phyloP scores from a whole-genome alignment of 192 early-diverging fungal genomes.

The Spizellomyces sp. region DNA sequence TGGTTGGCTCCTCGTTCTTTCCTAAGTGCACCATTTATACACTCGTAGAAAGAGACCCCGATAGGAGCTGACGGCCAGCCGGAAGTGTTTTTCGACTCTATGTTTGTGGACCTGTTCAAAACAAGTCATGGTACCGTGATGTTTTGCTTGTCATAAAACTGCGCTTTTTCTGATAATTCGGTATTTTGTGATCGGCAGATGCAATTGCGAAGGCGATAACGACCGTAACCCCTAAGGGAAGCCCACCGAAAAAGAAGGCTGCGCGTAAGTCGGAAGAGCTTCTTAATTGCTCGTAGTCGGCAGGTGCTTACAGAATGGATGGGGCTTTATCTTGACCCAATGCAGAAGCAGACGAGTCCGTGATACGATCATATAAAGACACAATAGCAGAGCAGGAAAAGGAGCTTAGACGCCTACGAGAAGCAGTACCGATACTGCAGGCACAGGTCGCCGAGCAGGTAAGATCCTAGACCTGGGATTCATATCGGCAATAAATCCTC shows the following conservation, averaged over 20 bases:
- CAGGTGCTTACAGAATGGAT: too few species aligned
- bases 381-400: constrained; percentile 26
- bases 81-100: constrained; percentile 77
- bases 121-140: constrained; percentile 66
- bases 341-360: constrained; percentile 19
- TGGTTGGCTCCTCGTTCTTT: neutral
- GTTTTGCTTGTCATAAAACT: too few species aligned
- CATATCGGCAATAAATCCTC: neutral
- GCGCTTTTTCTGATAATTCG: too few species aligned
- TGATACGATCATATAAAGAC: constrained; percentile 24
- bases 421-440: constrained; percentile 4
- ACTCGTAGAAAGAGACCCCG: constrained; percentile 51
- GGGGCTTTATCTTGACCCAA: neutral
- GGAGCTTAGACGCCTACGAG: constrained; percentile 17
- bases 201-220: too few species aligned
- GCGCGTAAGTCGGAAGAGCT: too few species aligned
- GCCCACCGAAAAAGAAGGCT: too few species aligned
- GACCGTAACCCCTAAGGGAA: too few species aligned
- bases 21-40: neutral
- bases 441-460: constrained; percentile 8
- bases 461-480: neutral
- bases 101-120: constrained; percentile 86
- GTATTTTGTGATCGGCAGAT: too few species aligned
- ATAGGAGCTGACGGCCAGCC: constrained; percentile 64
- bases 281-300: too few species aligned